Evolutionary conservation across 2,329 filamentous ascomycete genomes (phyloP), one percentile per base, ranked within the genome.

Genomic region (Colletotrichum tropicicola): DNA sequence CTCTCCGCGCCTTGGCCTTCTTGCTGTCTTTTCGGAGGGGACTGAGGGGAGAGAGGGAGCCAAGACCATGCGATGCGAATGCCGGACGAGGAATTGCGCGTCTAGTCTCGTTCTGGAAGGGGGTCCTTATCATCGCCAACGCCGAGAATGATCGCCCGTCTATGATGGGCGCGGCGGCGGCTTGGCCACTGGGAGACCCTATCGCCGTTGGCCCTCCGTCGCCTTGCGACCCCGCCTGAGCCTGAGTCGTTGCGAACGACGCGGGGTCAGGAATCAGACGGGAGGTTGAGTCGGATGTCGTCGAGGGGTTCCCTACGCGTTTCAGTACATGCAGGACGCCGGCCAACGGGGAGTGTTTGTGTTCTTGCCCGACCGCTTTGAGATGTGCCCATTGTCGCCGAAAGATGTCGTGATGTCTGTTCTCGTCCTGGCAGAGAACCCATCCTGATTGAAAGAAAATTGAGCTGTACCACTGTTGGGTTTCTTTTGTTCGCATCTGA

Each of bases 291-390:
- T 54, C 49, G 57, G 43, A 32, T 41, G 43, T 35, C 25, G 49
- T 47, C 39, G 43, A 56, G 49, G 60, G 39, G 32, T 35, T 54
- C 43, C 43, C 35, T 65, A 27, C 32, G 48, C 23, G 61, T 65
- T 65, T 65, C 61, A 61, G 61, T 32, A n/a, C 25, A 60, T 61
- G 61, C 61, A 65, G 49, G 57, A 28, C 59, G 49, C 57, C 43
- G 56, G 13, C 61, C 41, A 55, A 44, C 49, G n/a, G n/a, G n/a
- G n/a, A n/a, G n/a, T n/a, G n/a, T n/a, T n/a, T 43, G 39, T 43
- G 9, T 15, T 19, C 5, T 19, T 7, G 39, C n/a, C n/a, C 39
- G 39, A n/a, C n/a, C n/a, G n/a, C n/a, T n/a, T n/a, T n/a, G n/a
- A n/a, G n/a, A n/a, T n/a, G n/a, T n/a, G n/a, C n/a, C n/a, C n/a